Base-by-base conservation (phyloP, 805 yeast species). In the Barnettozyma populi region DNA sequence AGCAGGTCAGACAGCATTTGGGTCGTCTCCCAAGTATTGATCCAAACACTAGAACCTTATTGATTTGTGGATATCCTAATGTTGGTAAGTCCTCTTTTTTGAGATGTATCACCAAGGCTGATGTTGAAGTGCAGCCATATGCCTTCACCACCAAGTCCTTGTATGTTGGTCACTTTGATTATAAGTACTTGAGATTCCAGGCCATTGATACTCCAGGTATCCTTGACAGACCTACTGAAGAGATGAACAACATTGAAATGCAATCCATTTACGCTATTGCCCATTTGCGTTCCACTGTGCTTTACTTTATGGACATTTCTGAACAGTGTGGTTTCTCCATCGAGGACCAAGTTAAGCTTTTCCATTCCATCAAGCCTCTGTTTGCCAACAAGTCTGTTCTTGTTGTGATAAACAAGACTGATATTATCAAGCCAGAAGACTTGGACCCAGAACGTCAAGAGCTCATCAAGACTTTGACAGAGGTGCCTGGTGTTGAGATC, bases 141-240 rank as follows among this genome's bases (percentile, higher is more conserved):
- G 99, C 99, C 31, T 94, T 94, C 82, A 94, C 99, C 57, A 94
- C 99, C 52, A 94, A 94, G 73, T 87, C 97, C 29, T 74, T 94
- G 60, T 94, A 89, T 62, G 99, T 94, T 50, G 99, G 99, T 57
- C 99, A 94, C 73, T 94, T 94, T 67, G 99, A 94, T 73, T 94
- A 94, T 75, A 94, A 94, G 73, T 95, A 94, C 69, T 75, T 94
- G 64, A 79, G 99, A 64, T 94, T 94, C 75, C 99, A 94, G 75
- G 99, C 98, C 48, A 94, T 94, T 64, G 99, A 94, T 71, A 94
- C 99, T 35, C 99, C 99, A 31, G 99, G 99, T 75, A 90, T 94
- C 62, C 76, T 94, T 67, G 99, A 94, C 71, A 83, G 98, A 69
- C 99, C 99, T 51, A 90, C 97, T 40, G 99, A 94, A 70, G 99